phyloP scores from a whole-genome alignment of 495 filamentous ascomycete species.

The Parachaetomium inaequale region DNA sequence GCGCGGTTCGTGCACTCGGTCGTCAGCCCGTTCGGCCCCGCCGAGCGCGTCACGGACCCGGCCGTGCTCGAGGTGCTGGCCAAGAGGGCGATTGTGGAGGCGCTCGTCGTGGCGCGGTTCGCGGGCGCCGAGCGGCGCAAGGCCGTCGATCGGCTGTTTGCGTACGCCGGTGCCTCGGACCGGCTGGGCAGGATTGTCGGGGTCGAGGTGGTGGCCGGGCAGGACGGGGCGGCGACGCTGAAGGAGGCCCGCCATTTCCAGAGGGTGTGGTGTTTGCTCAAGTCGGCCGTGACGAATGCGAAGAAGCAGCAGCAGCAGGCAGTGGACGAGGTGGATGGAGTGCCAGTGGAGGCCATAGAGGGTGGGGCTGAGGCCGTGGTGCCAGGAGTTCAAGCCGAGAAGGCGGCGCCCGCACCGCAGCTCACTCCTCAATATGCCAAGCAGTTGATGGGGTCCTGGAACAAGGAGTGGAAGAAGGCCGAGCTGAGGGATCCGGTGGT shows the following conservation, averaged over 20 bases:
- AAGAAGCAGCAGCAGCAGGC: constrained; percentile 1
- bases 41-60: constrained; percentile 37
- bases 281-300: constrained; percentile 9
- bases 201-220: constrained; percentile 14
- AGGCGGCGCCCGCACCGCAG: neutral
- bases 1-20: constrained; percentile 28
- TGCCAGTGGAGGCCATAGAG: neutral
- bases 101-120: constrained; percentile 46
- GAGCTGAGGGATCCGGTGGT: constrained; percentile 55
- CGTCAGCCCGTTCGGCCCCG: constrained; percentile 36
- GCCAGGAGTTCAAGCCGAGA: neutral
- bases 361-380: constrained; percentile 4
- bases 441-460: constrained; percentile 37
- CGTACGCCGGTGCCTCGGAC: neutral
- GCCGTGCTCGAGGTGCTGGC: constrained; percentile 45
- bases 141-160: constrained; percentile 16
- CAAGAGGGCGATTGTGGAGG: constrained; percentile 60
- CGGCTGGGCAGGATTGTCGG: constrained; percentile 18
- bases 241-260: constrained; percentile 13
- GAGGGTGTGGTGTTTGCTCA: constrained; percentile 10
- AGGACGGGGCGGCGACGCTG: constrained; percentile 29
- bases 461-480: constrained; percentile 50
- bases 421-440: constrained; percentile 29
- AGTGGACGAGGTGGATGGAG: neutral
- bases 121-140: constrained; percentile 29